Percentiles rank a stretch among this genome's conserved stretches.
Evolutionary conservation across 495 filamentous ascomycete genomes (phyloP).

Genomic region (Beverwykella pulmonaria): DNA sequence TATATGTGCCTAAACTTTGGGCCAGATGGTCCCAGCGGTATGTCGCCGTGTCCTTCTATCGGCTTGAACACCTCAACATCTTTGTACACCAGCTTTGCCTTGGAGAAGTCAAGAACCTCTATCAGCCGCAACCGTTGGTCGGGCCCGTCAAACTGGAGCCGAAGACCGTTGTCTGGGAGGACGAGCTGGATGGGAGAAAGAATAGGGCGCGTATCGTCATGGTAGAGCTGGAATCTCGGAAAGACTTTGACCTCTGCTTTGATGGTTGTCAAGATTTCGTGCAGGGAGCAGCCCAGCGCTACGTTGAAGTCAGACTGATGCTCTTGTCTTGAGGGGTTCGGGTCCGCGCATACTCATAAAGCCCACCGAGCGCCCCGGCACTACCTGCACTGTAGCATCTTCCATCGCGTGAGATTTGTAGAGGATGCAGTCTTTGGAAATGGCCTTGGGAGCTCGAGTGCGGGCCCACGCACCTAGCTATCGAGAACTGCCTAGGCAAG

Average conservation of each 20-base stretch:
- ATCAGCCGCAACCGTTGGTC: slow-evolving; percentile 90
- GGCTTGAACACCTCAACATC: slow-evolving; percentile 78
- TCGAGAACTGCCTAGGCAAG: neutral
- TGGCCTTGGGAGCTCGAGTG: neutral
- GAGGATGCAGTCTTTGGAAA: neutral
- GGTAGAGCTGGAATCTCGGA: slow-evolving; percentile 78
- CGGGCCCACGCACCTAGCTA: neutral
- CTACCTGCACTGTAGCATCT: slow-evolving; percentile 61
- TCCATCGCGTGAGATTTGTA: slow-evolving; percentile 20
- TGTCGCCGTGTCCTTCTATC: slow-evolving; percentile 46
- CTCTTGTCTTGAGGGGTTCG: slow-evolving; percentile 27
- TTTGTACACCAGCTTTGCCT: slow-evolving; percentile 79
- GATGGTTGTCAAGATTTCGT: slow-evolving; percentile 80
- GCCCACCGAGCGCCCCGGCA: slow-evolving; percentile 75
- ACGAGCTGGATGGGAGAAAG: slow-evolving; percentile 69
- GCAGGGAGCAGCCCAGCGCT: slow-evolving; percentile 80
- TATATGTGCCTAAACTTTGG: slow-evolving; percentile 91
- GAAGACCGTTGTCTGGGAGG: slow-evolving; percentile 81
- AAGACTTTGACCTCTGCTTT: slow-evolving; percentile 82
- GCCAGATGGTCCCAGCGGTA: slow-evolving; percentile 53
- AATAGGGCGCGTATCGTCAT: slow-evolving; percentile 71
- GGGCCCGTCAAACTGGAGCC: slow-evolving; percentile 88
- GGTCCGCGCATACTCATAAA: slow-evolving; percentile 62
- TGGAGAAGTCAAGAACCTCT: slow-evolving; percentile 89
- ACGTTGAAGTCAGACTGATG: slow-evolving; percentile 3